phyloP scores from a whole-genome alignment of 2,329 filamentous ascomycete genomes.

The Aspergillus hiratsukae region DNA sequence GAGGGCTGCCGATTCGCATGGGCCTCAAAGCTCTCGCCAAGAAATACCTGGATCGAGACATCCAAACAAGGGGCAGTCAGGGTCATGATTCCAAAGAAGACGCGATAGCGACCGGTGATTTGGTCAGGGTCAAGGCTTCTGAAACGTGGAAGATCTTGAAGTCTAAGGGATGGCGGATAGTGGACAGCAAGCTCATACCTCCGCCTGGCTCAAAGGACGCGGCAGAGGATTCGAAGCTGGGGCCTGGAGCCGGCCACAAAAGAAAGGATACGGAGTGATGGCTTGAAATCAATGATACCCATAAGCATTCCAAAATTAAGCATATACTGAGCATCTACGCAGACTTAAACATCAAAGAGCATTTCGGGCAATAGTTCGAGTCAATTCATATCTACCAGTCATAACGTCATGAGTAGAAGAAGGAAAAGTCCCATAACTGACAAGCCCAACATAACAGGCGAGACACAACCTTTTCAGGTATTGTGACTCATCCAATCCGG shows the following conservation, averaged over 20 bases:
- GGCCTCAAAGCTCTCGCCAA: conserved; percentile 72
- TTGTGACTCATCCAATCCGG: not conserved
- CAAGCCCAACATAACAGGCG: conserved; percentile 1
- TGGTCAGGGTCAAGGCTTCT: conserved; percentile 68
- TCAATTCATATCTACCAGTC: conserved; percentile 28
- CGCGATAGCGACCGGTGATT: conserved; percentile 78
- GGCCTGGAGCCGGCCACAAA: conserved; percentile 23
- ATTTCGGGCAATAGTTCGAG: conserved; percentile 15
- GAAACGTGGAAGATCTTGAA: conserved; percentile 67
- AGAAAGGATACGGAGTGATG: conserved; percentile 8
- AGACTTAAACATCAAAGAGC: not conserved
- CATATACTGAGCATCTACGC: not conserved
- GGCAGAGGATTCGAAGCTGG: conserved; percentile 11
- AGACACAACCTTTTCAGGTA: conserved; percentile 11
- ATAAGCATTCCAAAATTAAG: not conserved
- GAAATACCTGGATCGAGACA: conserved; percentile 65
- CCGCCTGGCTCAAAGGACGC: conserved; percentile 19
- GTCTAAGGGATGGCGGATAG: conserved; percentile 62
- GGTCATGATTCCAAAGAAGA: conserved; percentile 95
- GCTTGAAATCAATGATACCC: conserved; percentile 5
- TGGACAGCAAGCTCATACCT: conserved; percentile 42
- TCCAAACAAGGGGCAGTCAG: conserved; percentile 63
- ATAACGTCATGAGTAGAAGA: conserved; percentile 28
- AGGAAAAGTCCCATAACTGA: conserved; percentile 5
- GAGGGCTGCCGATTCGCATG: conserved; percentile 71